These are phyloP conservation scores for Cymbopogon citratus DNA, from an alignment of 176 grass and related monocot species.

Conservation along the genomic window DNA sequence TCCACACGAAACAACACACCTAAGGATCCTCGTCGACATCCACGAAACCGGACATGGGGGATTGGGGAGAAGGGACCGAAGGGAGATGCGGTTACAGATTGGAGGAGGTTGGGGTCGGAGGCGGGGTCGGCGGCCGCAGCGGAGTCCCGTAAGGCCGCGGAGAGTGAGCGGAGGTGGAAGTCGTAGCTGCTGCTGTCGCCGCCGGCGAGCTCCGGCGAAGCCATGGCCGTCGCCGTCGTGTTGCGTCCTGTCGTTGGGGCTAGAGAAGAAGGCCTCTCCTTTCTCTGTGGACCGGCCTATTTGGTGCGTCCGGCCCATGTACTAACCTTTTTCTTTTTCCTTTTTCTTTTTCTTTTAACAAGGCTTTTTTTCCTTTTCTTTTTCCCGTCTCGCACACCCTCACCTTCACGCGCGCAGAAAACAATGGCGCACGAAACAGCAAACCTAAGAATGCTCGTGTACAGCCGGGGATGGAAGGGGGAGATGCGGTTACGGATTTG, in stretches of 20 bases:
- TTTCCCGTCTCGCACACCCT: background rate
- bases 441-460: too few relatives aligned
- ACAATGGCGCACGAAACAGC: background rate
- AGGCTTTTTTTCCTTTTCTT: background rate
- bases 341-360: too few relatives aligned
- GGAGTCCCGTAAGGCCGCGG: slow-evolving; percentile 73
- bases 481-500: background rate
- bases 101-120: slow-evolving; percentile 74
- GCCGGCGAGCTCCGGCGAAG: slow-evolving; percentile 32
- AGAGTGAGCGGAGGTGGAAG: slow-evolving; percentile 92
- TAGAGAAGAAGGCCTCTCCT: background rate
- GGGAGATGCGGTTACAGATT: slow-evolving; percentile 52
- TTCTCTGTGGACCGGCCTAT: background rate
- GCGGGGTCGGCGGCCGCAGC: slow-evolving; percentile 56
- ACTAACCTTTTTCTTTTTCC: too few relatives aligned
- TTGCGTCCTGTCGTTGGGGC: background rate
- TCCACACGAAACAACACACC: background rate
- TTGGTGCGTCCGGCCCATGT: too few relatives aligned
- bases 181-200: slow-evolving; percentile 56
- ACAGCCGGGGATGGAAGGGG: too few relatives aligned
- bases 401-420: background rate
- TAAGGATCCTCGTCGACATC: background rate
- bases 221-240: slow-evolving; percentile 33
- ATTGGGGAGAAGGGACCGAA: background rate
- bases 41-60: background rate